Evolutionary conservation across 345 rosid genomes (phyloP), one percentile per base, ranked within the genome.

Genomic region (Citrus mangshanensis): DNA sequence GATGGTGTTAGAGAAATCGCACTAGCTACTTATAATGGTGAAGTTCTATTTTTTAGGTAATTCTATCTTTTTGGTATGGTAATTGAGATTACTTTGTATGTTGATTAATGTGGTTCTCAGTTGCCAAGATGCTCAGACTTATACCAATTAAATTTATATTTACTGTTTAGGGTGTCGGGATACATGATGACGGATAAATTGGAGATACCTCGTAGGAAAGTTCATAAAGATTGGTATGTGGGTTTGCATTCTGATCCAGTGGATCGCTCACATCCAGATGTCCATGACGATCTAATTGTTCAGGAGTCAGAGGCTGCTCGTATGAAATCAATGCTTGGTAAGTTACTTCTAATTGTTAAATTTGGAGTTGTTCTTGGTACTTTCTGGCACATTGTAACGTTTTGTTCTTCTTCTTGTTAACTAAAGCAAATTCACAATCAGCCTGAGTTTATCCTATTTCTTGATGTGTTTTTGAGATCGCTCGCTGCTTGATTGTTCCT

Each of bases 1-100:
- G 99, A 97, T 82, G 98, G 98, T 74, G 93, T 89, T 78, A 92
- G 95, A 84, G 99, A 97, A 87, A 94, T 97, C 79, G 91, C 94
- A 76, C 81, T 97, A 84, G 99, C 98, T 40, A 94, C 98, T 64
- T 97, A 94, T 87, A 97, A 97, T 74, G 99, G 98, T 18, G 98
- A 94, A 79, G 96, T 97, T 70, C 85, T 93, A 54, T 97, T 94
- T 82, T 97, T 97, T 88, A 94, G 99, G 99, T 93, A 82, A 51
- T 85, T 82, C 25, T 60, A 6, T 32, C 21, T 10, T 73, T 28
- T 14, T 72, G 46, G 71, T 32, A n/a, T 77, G 24, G 22, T 56
- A 61, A n/a, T 70, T 22, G 30, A 54, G 72, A 67, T 27, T 40
- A 22, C 54, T n/a, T 66, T 66, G 46, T 32, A 51, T 27, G 49